phyloP scores from a whole-genome alignment of 345 rosid genomes.

The Erysimum cheiranthoides region DNA sequence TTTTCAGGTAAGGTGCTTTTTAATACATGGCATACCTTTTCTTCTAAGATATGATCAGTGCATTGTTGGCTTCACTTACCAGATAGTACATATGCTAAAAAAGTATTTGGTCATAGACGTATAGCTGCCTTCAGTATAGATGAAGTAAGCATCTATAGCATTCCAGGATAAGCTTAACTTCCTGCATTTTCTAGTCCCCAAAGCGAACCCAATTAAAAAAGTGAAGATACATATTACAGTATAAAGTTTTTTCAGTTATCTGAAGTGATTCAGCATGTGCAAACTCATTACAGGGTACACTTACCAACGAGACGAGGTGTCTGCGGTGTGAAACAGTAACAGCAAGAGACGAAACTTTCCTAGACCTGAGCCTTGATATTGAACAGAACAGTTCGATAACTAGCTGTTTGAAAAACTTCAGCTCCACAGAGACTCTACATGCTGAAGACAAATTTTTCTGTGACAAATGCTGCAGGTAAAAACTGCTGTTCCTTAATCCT shows the following conservation, averaged over 20 bases:
- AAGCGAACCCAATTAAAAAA: neutral
- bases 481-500: neutral
- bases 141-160: conserved; percentile 1
- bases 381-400: conserved; percentile 97
- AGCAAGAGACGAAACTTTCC: conserved; percentile 89
- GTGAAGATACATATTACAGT: neutral
- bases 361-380: conserved; percentile 95
- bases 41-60: neutral
- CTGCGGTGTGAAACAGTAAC: conserved; percentile 93
- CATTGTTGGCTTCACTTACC: neutral
- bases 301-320: conserved; percentile 94
- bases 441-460: conserved; percentile 97
- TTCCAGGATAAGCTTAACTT: neutral
- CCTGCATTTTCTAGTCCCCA: conserved; percentile 11
- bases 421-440: conserved; percentile 93
- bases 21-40: neutral
- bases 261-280: neutral
- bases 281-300: conserved; percentile 65
- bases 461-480: conserved; percentile 97
- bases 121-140: neutral
- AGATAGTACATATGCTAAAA: neutral
- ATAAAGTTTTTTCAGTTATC: too few species aligned
- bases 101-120: neutral
- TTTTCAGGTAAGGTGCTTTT: conserved; percentile 66
- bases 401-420: conserved; percentile 93